These are phyloP conservation scores for Penicillium freii DNA, from an alignment of 2,329 filamentous ascomycete species.

Conservation along the genomic window DNA sequence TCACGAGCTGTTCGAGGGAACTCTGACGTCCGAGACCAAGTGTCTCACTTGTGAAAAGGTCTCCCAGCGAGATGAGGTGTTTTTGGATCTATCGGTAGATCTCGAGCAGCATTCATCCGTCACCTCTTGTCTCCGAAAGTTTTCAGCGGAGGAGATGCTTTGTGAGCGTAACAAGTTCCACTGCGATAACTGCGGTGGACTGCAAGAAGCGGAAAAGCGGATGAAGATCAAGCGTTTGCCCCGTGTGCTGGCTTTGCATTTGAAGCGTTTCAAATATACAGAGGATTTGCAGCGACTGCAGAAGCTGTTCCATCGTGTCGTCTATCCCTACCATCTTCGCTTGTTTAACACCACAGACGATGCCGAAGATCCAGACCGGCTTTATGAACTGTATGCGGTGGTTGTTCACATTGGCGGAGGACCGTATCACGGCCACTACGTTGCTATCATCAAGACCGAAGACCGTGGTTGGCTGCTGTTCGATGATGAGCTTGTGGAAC, in stretches of 20 bases:
- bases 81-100: slow-evolving; percentile 93
- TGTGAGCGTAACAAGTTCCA: slow-evolving; percentile 99
- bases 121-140: slow-evolving; percentile 90
- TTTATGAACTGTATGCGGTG: slow-evolving; percentile 96
- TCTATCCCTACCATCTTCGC: slow-evolving; percentile 93
- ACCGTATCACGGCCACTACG: slow-evolving; percentile 96
- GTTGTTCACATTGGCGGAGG: slow-evolving; percentile 97
- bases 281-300: slow-evolving; percentile 91
- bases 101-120: slow-evolving; percentile 93
- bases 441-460: slow-evolving; percentile 95
- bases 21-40: slow-evolving; percentile 91
- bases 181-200: slow-evolving; percentile 91
- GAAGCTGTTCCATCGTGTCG: slow-evolving; percentile 94
- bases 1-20: slow-evolving; percentile 93
- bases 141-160: slow-evolving; percentile 97
- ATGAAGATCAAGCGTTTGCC: slow-evolving; percentile 98
- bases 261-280: slow-evolving; percentile 98
- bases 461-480: slow-evolving; percentile 95
- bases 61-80: slow-evolving; percentile 92
- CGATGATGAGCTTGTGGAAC: slow-evolving; percentile 97
- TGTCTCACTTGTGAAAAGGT: slow-evolving; percentile 95
- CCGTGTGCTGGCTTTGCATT: slow-evolving; percentile 83
- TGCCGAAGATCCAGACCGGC: slow-evolving; percentile 83
- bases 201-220: slow-evolving; percentile 96
- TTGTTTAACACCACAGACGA: slow-evolving; percentile 98